These are phyloP conservation scores for Pugionium cornutum DNA, from an alignment of 345 rosid species.

Conservation along the genomic window DNA sequence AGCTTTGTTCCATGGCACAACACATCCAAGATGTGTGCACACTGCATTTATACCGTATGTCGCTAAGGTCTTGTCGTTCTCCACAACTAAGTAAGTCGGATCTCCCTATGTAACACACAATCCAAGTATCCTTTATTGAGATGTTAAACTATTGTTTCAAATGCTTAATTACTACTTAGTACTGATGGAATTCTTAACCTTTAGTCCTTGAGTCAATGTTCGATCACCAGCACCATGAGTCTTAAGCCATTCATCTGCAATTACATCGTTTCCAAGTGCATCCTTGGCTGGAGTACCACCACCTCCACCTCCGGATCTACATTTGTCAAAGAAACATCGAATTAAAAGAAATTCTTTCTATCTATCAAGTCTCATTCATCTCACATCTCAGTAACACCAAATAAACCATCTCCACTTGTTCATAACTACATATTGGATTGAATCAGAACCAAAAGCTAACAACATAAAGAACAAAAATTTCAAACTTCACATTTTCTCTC, in stretches of 20 bases:
- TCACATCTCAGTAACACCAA: not conserved
- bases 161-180: no score
- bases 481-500: no score
- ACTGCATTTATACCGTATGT: slow-evolving; percentile 81
- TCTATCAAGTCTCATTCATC: no score
- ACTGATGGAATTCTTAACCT: slow-evolving; percentile 46
- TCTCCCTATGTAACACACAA: slow-evolving; percentile 65
- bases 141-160: not conserved
- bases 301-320: slow-evolving; percentile 56
- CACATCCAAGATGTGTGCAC: slow-evolving; percentile 96
- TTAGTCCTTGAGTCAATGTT: slow-evolving; percentile 83
- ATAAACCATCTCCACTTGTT: not conserved
- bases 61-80: slow-evolving; percentile 79
- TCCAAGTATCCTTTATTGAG: no score
- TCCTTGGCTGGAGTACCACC: slow-evolving; percentile 89
- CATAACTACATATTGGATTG: not conserved
- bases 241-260: slow-evolving; percentile 77
- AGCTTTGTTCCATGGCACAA: slow-evolving; percentile 84
- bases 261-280: slow-evolving; percentile 79
- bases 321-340: not conserved
- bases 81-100: slow-evolving; percentile 94
- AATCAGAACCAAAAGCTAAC: no score
- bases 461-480: no score
- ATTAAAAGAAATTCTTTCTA: no score
- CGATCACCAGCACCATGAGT: slow-evolving; percentile 85